Evolutionary conservation across 1,139 yeast species (phyloP).

Genomic region (Zygoascus hellenicus): DNA sequence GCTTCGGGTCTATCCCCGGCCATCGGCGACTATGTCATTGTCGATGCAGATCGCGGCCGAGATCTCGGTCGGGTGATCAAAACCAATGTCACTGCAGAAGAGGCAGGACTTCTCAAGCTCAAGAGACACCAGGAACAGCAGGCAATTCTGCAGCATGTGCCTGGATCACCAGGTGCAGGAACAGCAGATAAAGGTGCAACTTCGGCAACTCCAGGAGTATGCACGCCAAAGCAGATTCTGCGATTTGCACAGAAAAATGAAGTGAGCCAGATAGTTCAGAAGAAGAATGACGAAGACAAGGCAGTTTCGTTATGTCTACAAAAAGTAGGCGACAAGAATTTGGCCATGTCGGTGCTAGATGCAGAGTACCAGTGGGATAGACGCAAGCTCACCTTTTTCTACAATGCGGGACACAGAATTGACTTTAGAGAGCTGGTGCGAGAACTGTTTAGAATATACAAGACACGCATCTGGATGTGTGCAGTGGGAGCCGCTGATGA

Average conservation of each 20-base stretch:
- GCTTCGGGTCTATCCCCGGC: conserved; percentile 47
- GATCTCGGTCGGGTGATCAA: conserved; percentile 80
- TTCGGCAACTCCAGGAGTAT: conserved; percentile 37
- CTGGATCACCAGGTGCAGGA: conserved; percentile 22
- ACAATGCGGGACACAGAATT: conserved; percentile 73
- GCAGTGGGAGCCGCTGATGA: conserved; percentile 44
- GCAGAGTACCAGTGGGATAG: conserved; percentile 96
- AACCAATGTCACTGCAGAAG: conserved; percentile 60
- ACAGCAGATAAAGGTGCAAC: conserved; percentile 16
- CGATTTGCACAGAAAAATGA: conserved; percentile 63
- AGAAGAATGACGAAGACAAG: conserved; percentile 64
- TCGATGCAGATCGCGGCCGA: conserved; percentile 95
- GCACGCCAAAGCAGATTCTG: conserved; percentile 66
- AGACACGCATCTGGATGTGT: conserved; percentile 96
- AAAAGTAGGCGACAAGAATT: conserved; percentile 47
- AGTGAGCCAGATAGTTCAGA: conserved; percentile 51
- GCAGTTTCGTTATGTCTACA: conserved; percentile 58
- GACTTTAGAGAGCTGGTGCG: conserved; percentile 91
- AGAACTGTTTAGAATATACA: conserved; percentile 86
- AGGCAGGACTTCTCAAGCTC: conserved; percentile 77
- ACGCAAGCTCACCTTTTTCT: conserved; percentile 87
- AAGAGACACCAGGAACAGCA: conserved; percentile 74
- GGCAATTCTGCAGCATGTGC: conserved; percentile 45
- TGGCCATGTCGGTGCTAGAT: conserved; percentile 49
- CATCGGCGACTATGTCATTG: conserved; percentile 78